A percentile compares a stretch with the other conserved stretches of the same genome.
Evolutionary conservation across 2,329 filamentous ascomycete genomes (phyloP).

Genomic region (Clonostachys sp.): DNA sequence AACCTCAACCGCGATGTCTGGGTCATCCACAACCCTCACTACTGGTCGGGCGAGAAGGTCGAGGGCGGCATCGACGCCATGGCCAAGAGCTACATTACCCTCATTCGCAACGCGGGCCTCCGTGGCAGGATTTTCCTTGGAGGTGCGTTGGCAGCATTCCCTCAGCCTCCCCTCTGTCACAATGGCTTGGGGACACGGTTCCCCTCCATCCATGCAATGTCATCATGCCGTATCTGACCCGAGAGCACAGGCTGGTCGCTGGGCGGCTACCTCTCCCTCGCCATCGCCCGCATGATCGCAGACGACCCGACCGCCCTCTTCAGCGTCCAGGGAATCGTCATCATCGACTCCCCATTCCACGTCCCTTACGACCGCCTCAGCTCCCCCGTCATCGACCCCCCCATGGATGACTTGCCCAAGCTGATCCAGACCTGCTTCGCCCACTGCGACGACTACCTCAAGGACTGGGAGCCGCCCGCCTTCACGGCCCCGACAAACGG

Average conservation of each 20-base stretch:
- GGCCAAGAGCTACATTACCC: slow-evolving; percentile 15
- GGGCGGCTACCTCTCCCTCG: slow-evolving; percentile 16
- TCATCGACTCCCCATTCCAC: slow-evolving; percentile 21
- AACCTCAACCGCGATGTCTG: slow-evolving; percentile 18
- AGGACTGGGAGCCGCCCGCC: slow-evolving; percentile 16
- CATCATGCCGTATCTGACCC: too few relatives aligned
- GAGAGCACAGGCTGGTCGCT: slow-evolving; percentile 19
- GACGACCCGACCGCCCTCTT: slow-evolving; percentile 11
- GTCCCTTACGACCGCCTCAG: slow-evolving; percentile 10
- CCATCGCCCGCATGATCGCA: slow-evolving; percentile 15
- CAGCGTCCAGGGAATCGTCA: slow-evolving; percentile 14
- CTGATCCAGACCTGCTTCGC: slow-evolving; percentile 18
- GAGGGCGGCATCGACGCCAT: slow-evolving; percentile 20
- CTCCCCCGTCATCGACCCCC: slow-evolving; percentile 6
- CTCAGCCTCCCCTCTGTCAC: neutral
- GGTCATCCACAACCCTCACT: slow-evolving; percentile 20
- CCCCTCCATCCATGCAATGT: too few relatives aligned
- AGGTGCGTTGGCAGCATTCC: slow-evolving; percentile 7
- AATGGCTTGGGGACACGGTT: neutral
- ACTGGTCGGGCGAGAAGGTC: slow-evolving; percentile 12
- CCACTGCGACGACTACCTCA: slow-evolving; percentile 20
- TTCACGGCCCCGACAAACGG: slow-evolving; percentile 12
- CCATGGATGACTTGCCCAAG: slow-evolving; percentile 12
- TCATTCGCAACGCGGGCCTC: slow-evolving; percentile 13
- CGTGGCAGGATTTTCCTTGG: slow-evolving; percentile 16